A percentile compares a stretch with the other conserved stretches of the same genome.
Evolutionary conservation across 2,329 filamentous ascomycete species (phyloP).

Genomic region (Colletotrichum sp.): DNA sequence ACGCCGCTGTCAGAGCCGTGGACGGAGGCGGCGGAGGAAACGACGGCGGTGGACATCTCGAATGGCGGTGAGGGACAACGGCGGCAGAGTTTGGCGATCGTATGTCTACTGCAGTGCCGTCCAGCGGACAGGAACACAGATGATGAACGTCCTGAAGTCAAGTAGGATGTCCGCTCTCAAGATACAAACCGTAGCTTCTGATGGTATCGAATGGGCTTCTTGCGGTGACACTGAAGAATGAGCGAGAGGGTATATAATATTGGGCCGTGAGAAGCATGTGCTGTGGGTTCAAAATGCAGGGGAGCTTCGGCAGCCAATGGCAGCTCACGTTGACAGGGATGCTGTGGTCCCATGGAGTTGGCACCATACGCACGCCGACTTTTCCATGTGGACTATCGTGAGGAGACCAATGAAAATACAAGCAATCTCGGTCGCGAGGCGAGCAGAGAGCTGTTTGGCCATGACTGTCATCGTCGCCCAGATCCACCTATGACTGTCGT

Average conservation of each 20-base stretch:
- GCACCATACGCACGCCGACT: background rate
- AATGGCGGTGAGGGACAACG: background rate
- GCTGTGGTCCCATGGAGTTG: background rate
- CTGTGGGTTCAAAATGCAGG: background rate
- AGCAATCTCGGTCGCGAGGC: background rate
- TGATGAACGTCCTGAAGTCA: rapidly evolving
- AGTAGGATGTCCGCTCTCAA: background rate
- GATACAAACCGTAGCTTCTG: background rate
- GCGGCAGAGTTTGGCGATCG: rapidly evolving
- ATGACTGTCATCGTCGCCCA: background rate
- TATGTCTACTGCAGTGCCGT: rapidly evolving
- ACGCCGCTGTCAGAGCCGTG: background rate
- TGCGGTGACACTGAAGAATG: background rate
- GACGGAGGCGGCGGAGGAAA: background rate
- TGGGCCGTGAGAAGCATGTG: background rate
- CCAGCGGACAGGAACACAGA: background rate
- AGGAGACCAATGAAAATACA: background rate
- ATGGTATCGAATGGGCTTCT: background rate
- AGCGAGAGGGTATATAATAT: background rate
- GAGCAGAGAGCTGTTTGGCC: background rate
- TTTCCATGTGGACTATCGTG: background rate
- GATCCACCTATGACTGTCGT: background rate
- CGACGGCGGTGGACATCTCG: background rate
- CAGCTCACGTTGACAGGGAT: background rate
- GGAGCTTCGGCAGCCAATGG: background rate